phyloP scores from a whole-genome alignment of 2,329 filamentous ascomycete species.

The Chrysosporium keratinophilum region DNA sequence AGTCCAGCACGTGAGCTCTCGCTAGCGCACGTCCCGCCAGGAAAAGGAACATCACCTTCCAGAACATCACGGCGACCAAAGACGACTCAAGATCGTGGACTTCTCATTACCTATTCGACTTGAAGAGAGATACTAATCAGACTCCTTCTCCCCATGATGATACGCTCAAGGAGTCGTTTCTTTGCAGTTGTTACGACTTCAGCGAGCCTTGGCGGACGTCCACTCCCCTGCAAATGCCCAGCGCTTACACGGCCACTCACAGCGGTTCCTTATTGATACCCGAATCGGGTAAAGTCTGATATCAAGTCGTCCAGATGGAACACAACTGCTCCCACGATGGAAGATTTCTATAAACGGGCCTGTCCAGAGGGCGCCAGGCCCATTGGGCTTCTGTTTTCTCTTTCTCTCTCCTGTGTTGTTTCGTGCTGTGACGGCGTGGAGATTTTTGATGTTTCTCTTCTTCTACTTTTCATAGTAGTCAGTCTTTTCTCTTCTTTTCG shows the following conservation, averaged over 20 bases:
- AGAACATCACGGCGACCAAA: too few species aligned
- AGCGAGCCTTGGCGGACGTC: background rate
- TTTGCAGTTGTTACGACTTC: background rate
- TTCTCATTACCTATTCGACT: too few species aligned
- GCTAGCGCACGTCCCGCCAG: too few species aligned
- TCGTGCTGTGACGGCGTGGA: background rate
- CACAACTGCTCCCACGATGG: background rate
- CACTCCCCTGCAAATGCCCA: background rate
- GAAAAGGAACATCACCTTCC: too few species aligned
- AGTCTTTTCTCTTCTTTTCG: conserved; percentile 1
- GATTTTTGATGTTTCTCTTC: background rate
- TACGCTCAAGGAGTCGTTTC: background rate
- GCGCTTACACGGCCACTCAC: conserved; percentile 13
- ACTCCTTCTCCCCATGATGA: too few species aligned
- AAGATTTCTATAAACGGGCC: background rate
- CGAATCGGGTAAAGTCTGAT: conserved; percentile 11
- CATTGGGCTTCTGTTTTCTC: background rate
- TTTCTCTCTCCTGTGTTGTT: background rate
- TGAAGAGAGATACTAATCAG: too few species aligned
- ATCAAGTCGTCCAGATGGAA: conserved; percentile 1
- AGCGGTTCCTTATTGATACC: conserved; percentile 11
- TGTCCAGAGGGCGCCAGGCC: background rate
- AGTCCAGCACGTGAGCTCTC: too few species aligned
- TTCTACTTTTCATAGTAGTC: background rate
- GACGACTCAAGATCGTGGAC: too few species aligned